These are phyloP conservation scores for Phytopythium helicoides DNA, from an alignment of 352 stramenopile species.

Conservation along the genomic window DNA sequence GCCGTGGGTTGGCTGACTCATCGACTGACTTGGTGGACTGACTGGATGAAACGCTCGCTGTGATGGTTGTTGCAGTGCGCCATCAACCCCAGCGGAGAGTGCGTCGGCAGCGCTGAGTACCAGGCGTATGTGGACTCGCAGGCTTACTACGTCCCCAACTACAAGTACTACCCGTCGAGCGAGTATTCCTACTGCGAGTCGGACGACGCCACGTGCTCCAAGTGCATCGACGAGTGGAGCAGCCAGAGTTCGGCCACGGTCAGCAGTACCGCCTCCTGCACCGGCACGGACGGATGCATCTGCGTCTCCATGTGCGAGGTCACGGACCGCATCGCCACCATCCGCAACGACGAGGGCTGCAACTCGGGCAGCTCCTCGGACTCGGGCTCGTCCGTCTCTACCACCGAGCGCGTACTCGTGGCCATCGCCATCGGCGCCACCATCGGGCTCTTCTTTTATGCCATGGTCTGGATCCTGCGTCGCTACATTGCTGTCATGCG, in stretches of 20 bases:
- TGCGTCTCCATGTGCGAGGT: conserved; percentile 42
- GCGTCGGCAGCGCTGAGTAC: conserved; percentile 27
- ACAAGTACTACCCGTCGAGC: conserved; percentile 24
- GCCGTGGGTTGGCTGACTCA: too few species aligned
- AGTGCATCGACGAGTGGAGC: conserved; percentile 28
- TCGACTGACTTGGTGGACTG: neutral
- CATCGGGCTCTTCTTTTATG: conserved; percentile 6
- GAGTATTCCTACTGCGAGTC: conserved; percentile 39
- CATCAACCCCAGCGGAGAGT: conserved; percentile 29
- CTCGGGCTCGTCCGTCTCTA: neutral
- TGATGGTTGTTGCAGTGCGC: conserved; percentile 18
- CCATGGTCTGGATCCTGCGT: conserved; percentile 5
- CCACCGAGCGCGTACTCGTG: conserved; percentile 5
- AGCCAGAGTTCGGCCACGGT: conserved; percentile 18
- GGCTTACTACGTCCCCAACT: conserved; percentile 22
- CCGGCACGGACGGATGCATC: conserved; percentile 26
- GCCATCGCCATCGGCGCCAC: conserved; percentile 3
- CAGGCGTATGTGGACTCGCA: conserved; percentile 18
- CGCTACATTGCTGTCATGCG: conserved; percentile 3
- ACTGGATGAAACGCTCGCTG: too few species aligned
- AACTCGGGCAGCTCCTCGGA: neutral
- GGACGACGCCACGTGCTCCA: conserved; percentile 27
- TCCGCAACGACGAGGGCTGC: conserved; percentile 10
- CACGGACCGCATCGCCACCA: conserved; percentile 11
- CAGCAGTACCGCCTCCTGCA: conserved; percentile 22